Conservation (phyloP, 2,329 filamentous ascomycete genomes). For the Fusarium hainanense region DNA sequence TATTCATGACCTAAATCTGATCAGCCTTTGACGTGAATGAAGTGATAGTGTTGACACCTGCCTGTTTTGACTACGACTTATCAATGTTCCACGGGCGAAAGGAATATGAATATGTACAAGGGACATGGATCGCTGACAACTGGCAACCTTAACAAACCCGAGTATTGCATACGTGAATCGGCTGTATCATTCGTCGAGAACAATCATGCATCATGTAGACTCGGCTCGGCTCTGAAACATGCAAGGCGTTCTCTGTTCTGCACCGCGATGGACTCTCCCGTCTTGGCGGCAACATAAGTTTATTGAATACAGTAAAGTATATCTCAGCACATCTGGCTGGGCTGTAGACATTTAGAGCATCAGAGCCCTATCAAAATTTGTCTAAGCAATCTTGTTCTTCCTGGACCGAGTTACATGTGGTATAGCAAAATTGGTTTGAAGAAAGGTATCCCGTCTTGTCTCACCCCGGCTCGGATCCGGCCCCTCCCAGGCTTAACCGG, state of each 20-base stretch:
- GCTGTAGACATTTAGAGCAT: neutral
- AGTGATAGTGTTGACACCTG: neutral
- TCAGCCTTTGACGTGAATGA: neutral
- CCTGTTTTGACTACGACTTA: neutral
- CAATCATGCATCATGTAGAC: slow-evolving; percentile 29
- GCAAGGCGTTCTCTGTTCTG: slow-evolving; percentile 9
- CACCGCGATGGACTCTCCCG: slow-evolving; percentile 4
- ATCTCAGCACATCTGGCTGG: neutral
- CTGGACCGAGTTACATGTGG: neutral
- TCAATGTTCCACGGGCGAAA: neutral
- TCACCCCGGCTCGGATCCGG: slow-evolving; percentile 26
- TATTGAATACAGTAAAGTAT: neutral
- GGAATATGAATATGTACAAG: neutral
- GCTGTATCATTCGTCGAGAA: neutral
- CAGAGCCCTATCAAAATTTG: no score
- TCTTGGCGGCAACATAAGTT: neutral
- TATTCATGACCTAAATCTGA: neutral
- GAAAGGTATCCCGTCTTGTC: neutral
- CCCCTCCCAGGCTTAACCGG: slow-evolving; percentile 24
- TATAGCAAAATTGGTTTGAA: neutral
- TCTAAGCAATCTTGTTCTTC: neutral
- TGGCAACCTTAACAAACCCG: neutral
- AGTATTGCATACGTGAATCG: neutral
- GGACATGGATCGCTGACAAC: neutral
- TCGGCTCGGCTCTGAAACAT: slow-evolving; percentile 26